These are phyloP conservation scores for Tolypocladium cylindrosporum DNA, from an alignment of 2,329 filamentous ascomycete species.

Conservation along the genomic window DNA sequence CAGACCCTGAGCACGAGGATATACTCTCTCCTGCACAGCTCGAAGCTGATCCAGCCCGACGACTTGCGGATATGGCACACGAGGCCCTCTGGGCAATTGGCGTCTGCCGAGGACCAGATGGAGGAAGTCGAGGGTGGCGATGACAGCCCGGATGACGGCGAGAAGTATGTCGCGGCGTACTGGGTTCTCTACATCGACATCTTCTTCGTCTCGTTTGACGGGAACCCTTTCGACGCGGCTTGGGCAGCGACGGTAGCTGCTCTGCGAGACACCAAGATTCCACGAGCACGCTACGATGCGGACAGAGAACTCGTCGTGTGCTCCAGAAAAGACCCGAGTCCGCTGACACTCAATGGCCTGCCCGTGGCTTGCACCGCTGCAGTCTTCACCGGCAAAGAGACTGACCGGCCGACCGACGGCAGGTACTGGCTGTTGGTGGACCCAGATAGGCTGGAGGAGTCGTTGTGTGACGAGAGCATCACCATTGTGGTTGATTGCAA, in stretches of 20 bases:
- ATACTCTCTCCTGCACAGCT: constrained; percentile 64
- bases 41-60: constrained; percentile 53
- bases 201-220: constrained; percentile 88
- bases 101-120: constrained; percentile 32
- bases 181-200: constrained; percentile 94
- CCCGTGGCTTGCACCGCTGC: constrained; percentile 71
- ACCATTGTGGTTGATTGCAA: constrained; percentile 66
- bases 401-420: constrained; percentile 30
- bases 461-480: constrained; percentile 71
- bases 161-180: constrained; percentile 62
- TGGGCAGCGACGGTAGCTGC: constrained; percentile 81
- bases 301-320: constrained; percentile 76
- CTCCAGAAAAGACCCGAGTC: constrained; percentile 44
- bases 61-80: constrained; percentile 67
- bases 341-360: constrained; percentile 51
- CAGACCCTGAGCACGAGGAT: constrained; percentile 79
- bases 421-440: constrained; percentile 74
- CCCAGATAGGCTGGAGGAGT: constrained; percentile 84
- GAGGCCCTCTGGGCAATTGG: constrained; percentile 35
- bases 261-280: constrained; percentile 66
- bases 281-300: constrained; percentile 70
- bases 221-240: constrained; percentile 83
- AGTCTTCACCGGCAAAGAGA: constrained; percentile 61
- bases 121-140: constrained; percentile 23
- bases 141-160: constrained; percentile 20